These are phyloP conservation scores for Pholiota molesta DNA, from an alignment of 768 basidiomycete genomes.

Conservation along the genomic window DNA sequence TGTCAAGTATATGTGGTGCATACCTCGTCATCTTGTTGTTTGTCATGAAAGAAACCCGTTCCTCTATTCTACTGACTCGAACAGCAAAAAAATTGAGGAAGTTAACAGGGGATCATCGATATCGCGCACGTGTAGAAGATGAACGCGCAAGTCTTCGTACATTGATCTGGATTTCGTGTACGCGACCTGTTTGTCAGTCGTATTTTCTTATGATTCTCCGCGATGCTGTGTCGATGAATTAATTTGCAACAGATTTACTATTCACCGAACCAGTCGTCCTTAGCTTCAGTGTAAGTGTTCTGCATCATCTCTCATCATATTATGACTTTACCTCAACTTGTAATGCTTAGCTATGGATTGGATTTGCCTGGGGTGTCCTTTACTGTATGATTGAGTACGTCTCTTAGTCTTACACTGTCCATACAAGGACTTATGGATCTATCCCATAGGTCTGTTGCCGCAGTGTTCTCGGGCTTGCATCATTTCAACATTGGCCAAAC, in stretches of 20 bases:
- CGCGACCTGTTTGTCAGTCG: constrained; percentile 70
- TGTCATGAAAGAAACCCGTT: constrained; percentile 73
- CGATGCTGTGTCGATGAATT: background rate
- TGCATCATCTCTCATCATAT: constrained; percentile 4
- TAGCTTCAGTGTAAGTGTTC: constrained; percentile 65
- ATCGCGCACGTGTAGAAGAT: constrained; percentile 65
- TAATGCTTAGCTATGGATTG: constrained; percentile 60
- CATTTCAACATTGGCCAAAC: constrained; percentile 59
- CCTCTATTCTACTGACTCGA: constrained; percentile 67
- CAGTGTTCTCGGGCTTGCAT: constrained; percentile 59
- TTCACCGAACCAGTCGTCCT: constrained; percentile 75
- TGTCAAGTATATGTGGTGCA: constrained; percentile 49
- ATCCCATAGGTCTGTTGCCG: constrained; percentile 54
- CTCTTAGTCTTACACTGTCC: background rate
- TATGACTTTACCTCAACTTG: constrained; percentile 28
- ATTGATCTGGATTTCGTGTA: constrained; percentile 71
- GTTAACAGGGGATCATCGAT: constrained; percentile 63
- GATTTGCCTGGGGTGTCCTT: constrained; percentile 76
- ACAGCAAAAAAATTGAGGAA: constrained; percentile 66
- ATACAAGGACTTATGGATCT: background rate
- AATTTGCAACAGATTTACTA: constrained; percentile 51
- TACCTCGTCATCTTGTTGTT: constrained; percentile 54
- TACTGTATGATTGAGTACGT: constrained; percentile 67
- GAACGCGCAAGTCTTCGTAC: constrained; percentile 57
- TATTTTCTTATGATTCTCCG: background rate